Evolutionary conservation across 768 basidiomycete genomes (phyloP).

Genomic region (Lentinula lateritia): DNA sequence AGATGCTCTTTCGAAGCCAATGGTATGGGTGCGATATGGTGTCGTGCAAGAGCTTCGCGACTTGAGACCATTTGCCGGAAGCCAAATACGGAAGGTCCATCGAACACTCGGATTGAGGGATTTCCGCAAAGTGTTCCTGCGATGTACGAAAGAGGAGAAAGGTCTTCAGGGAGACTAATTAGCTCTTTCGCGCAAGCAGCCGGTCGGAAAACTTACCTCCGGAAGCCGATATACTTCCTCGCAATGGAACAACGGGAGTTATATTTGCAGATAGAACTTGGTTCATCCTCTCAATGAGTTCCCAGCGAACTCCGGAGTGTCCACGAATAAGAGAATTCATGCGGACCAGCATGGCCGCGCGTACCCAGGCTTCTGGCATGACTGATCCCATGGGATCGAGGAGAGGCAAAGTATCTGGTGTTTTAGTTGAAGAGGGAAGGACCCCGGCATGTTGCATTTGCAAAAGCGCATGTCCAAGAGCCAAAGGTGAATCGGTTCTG

Average conservation of each 20-base stretch:
- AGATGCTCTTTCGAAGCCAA: conserved; percentile 75
- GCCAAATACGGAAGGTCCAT: conserved; percentile 43
- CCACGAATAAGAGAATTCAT: conserved; percentile 88
- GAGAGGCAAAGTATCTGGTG: conserved; percentile 56
- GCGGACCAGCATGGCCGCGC: conserved; percentile 81
- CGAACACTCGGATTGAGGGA: conserved; percentile 69
- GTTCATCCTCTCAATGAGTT: conserved; percentile 75
- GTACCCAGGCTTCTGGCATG: conserved; percentile 87
- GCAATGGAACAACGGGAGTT: conserved; percentile 75
- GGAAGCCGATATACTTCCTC: conserved; percentile 79
- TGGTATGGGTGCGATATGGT: conserved; percentile 58
- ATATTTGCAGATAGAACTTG: conserved; percentile 66
- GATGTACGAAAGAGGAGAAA: conserved; percentile 79
- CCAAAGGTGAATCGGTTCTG: conserved; percentile 65
- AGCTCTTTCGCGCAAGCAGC: conserved; percentile 6
- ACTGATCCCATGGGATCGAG: conserved; percentile 61
- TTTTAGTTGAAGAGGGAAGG: conserved; percentile 49
- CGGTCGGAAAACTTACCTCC: conserved; percentile 47
- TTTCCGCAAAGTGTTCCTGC: conserved; percentile 79
- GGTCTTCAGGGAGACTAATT: conserved; percentile 35
- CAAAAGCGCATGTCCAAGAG: conserved; percentile 76
- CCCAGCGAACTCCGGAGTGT: conserved; percentile 81
- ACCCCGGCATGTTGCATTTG: conserved; percentile 81
- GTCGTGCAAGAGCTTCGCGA: conserved; percentile 49
- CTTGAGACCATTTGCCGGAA: conserved; percentile 50